Evolutionary conservation across 768 basidiomycete genomes (phyloP), one percentile per base, ranked within the genome.

Genomic region (Rubroboletus pulcherrimus): DNA sequence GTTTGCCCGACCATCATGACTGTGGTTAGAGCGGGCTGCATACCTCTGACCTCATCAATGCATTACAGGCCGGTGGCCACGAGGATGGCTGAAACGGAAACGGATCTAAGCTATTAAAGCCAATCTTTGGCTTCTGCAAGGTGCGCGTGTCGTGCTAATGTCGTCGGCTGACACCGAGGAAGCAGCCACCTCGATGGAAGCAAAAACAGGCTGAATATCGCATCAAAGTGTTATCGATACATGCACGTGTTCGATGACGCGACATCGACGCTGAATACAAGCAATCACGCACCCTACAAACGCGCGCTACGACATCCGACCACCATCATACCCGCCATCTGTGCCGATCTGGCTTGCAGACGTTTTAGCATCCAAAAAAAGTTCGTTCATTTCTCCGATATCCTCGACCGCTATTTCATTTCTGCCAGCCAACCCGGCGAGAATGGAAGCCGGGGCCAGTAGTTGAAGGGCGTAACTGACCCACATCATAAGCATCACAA

Each of bases 351-450:
- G 76, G 24, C 70, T 66, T n/a, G 86, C 86, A 53, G 80, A 82
- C 0, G 89, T 86, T 68, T 94, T 96, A 19, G 96, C 93, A 70
- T 98, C 95, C 64, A 98, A 77, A 79, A 99, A 99, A 33, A 99
- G 76, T 67, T 92, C 91, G 60, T 87, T 87, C 87, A 97, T 93
- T 79, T 98, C 94, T 34, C 81, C 79, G 47, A 98, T 85, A 70
- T 99, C 97, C 60, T 98, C 93, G 4, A 86, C 73, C 57, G 85
- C 82, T 53, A 98, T 92, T 64, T 93, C 87, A 34, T 73, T 78
- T 55, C 93, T 85, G 3, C 95, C 94, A 0, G 80, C 81, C 31
- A 94, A 72, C 35, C 77, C 75, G 3, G 94, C 87, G 4, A 98
- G 80, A 65, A 98, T 95, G 21, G 89, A 88, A 1, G 92, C 93